Conservation (phyloP, 371 early-diverging fungal species). For the Apophysomyces ossiformis region DNA sequence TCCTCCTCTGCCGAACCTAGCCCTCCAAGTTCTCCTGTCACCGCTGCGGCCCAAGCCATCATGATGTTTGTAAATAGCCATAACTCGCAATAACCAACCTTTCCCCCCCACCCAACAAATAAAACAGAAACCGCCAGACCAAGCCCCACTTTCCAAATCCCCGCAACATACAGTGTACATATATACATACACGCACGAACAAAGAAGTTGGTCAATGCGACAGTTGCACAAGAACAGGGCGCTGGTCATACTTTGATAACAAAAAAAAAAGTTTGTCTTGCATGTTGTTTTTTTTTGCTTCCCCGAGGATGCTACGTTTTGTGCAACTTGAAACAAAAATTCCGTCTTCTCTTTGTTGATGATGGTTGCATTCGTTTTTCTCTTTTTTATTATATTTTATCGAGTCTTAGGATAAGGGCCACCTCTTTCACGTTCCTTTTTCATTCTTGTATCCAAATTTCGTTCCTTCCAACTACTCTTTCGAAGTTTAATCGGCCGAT, state of each 20-base stretch:
- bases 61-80: slow-evolving; percentile 39
- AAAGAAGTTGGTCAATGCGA: slow-evolving; percentile 4
- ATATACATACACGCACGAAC: neutral
- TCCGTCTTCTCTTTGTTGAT: neutral
- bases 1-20: slow-evolving; percentile 11
- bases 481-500: slow-evolving; percentile 90
- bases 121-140: neutral
- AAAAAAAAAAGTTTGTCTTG: no score
- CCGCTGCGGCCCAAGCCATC: slow-evolving; percentile 47
- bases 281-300: neutral
- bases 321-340: slow-evolving; percentile 14
- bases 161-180: no score
- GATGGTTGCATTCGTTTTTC: no score
- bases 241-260: neutral
- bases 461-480: slow-evolving; percentile 96
- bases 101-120: neutral
- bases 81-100: neutral
- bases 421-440: slow-evolving; percentile 52
- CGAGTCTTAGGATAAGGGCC: slow-evolving; percentile 46
- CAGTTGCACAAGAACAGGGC: neutral
- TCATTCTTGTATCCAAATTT: slow-evolving; percentile 67
- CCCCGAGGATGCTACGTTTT: neutral
- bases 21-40: slow-evolving; percentile 38
- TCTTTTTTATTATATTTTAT: slow-evolving; percentile 13
- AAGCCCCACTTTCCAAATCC: no score